Base-by-base conservation (phyloP, 2,329 filamentous ascomycete genomes). In the Aureobasidium pullulans region DNA sequence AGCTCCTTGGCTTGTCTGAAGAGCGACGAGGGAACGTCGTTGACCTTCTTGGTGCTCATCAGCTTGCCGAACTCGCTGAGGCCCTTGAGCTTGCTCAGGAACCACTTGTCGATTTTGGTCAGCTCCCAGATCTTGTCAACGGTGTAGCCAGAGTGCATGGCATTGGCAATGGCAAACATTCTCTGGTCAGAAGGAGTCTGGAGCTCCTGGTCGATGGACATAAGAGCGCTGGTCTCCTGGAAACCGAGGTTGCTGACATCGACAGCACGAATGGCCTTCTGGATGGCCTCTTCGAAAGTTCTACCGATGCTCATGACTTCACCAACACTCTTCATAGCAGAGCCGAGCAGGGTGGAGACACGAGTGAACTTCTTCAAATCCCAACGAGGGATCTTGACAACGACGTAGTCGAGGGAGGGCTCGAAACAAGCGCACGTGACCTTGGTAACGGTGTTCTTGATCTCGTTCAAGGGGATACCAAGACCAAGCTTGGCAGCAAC, bases 51-150 rank as follows among this genome's bases (percentile, higher is more conserved):
- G 49, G 78, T 80, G 61, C 81, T 80, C 84, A 96, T 89, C 28
- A 81, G 73, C 76, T 91, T 93, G 70, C 86, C 86, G 67, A 97
- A 96, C 76, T 96, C 84, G 74, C 86, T 96, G 9, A 99, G 79
- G 31, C 88, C 87, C 83, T 96, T 96, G 60, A 99, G 85, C 73
- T 90, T 92, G 75, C 84, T 86, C 65, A 99, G 77, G 80, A 97
- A 99, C 94, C 94, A 99, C 75, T 95, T 96, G 78, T 97, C 94
- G 68, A 99, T 99, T 77, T 93, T 91, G 69, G 94, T 99, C 79
- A 97, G 82, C 73, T 96, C 89, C 91, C 92, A 96, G 71, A 99
- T 96, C 77, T 96, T 94, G 70, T 97, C 89, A 37, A 97, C 92
- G 4, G 85, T 87, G 77, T 97, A 99, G 34, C 93, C 94, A 60